Evolutionary conservation across 2,329 filamentous ascomycete species (phyloP).

Genomic region (Tolypocladium ophioglossoides): DNA sequence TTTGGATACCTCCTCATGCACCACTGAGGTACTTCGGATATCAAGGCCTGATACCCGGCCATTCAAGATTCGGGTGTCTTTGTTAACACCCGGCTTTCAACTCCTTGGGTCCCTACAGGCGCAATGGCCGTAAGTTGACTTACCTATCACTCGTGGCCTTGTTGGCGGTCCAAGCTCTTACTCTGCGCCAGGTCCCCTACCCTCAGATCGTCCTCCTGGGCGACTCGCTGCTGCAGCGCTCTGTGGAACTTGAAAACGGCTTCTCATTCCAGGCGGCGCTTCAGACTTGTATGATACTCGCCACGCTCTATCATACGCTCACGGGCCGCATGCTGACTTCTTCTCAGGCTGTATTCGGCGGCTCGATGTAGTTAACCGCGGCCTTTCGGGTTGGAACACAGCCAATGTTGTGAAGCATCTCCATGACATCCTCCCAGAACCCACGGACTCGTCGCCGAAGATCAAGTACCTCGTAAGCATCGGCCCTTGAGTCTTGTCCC

Average conservation of each 20-base stretch:
- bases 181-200: slow-evolving; percentile 37
- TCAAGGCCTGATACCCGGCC: background rate
- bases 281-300: slow-evolving; percentile 46
- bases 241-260: slow-evolving; percentile 49
- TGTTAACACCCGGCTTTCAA: background rate
- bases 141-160: background rate
- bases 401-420: slow-evolving; percentile 61
- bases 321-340: background rate
- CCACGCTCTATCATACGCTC: background rate
- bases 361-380: slow-evolving; percentile 80
- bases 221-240: slow-evolving; percentile 74
- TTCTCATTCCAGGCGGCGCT: slow-evolving; percentile 68
- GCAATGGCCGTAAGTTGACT: slow-evolving; percentile 11
- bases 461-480: slow-evolving; percentile 55
- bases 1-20: too few species aligned
- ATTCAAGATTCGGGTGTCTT: background rate
- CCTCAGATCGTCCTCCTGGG: slow-evolving; percentile 77
- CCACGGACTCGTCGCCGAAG: slow-evolving; percentile 42
- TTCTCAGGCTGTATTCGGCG: slow-evolving; percentile 59
- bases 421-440: slow-evolving; percentile 59
- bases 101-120: background rate
- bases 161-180: background rate
- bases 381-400: slow-evolving; percentile 80
- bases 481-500: background rate
- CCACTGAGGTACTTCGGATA: background rate